Conservation (phyloP, 441 rosid genomes). For the Manihot esculenta region DNA sequence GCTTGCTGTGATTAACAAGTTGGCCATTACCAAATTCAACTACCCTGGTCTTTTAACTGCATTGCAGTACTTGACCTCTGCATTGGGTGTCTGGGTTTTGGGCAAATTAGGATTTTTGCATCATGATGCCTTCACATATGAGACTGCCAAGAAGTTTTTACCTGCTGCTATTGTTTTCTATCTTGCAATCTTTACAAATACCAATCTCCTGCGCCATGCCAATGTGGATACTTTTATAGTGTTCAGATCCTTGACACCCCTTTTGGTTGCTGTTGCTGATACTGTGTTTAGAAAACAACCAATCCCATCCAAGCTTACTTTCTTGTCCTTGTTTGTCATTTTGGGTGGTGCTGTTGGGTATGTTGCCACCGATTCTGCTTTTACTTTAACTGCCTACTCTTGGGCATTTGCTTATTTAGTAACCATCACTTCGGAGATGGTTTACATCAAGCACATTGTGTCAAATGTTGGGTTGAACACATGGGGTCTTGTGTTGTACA, state of each 20-base stretch:
- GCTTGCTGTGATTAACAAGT: constrained; percentile 92
- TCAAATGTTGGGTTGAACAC: constrained; percentile 86
- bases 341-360: constrained; percentile 91
- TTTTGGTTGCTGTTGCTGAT: constrained; percentile 89
- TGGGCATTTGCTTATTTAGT: constrained; percentile 90
- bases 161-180: constrained; percentile 90
- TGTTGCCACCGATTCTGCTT: constrained; percentile 85
- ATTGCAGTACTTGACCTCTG: constrained; percentile 76
- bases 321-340: constrained; percentile 58
- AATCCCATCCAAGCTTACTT: constrained; percentile 73
- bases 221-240: constrained; percentile 94
- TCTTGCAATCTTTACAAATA: constrained; percentile 90
- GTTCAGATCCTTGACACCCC: constrained; percentile 88
- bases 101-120: constrained; percentile 76
- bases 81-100: constrained; percentile 73
- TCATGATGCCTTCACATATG: constrained; percentile 70
- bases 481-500: constrained; percentile 87
- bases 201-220: constrained; percentile 91
- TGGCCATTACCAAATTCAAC: constrained; percentile 81
- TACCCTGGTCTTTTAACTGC: constrained; percentile 91
- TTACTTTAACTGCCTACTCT: constrained; percentile 76
- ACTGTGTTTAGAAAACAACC: constrained; percentile 77
- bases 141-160: constrained; percentile 79
- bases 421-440: constrained; percentile 92
- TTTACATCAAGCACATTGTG: constrained; percentile 94